Conservation (phyloP, 2,329 filamentous ascomycete species). For the Neofusicoccum umdonicola region DNA sequence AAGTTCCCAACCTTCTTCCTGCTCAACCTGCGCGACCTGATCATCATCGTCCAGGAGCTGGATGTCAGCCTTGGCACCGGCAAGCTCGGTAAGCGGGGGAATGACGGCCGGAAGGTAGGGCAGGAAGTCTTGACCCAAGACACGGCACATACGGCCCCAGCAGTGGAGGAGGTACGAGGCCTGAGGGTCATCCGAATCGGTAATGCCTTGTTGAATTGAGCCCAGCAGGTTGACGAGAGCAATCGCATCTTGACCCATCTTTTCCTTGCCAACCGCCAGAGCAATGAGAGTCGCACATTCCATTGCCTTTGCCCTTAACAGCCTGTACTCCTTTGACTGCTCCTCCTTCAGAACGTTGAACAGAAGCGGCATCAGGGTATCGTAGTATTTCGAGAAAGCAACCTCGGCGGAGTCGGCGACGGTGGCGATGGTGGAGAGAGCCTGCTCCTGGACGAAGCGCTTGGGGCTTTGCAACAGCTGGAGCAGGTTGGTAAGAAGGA, state of each 20-base stretch:
- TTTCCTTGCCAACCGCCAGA: slow-evolving; percentile 88
- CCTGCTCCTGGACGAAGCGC: slow-evolving; percentile 96
- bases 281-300: slow-evolving; percentile 97
- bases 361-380: slow-evolving; percentile 89
- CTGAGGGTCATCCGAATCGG: slow-evolving; percentile 90
- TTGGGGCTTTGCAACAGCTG: slow-evolving; percentile 86
- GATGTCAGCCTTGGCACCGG: slow-evolving; percentile 93
- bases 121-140: slow-evolving; percentile 84
- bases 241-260: slow-evolving; percentile 83
- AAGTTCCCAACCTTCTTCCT: slow-evolving; percentile 96
- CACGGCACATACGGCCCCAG: slow-evolving; percentile 98
- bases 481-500: slow-evolving; percentile 80
- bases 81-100: slow-evolving; percentile 86
- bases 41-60: slow-evolving; percentile 94
- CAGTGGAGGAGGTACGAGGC: slow-evolving; percentile 97
- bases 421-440: slow-evolving; percentile 94
- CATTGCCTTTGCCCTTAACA: slow-evolving; percentile 96
- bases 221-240: slow-evolving; percentile 84
- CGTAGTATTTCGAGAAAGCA: slow-evolving; percentile 93
- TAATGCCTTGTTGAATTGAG: slow-evolving; percentile 75
- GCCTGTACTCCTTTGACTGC: slow-evolving; percentile 87
- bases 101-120: slow-evolving; percentile 92
- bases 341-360: slow-evolving; percentile 87
- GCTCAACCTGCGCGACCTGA: slow-evolving; percentile 85
- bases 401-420: slow-evolving; percentile 98